A percentile compares a stretch with the other conserved stretches of the same genome.
phyloP scores from a whole-genome alignment of 352 stramenopile species.

The Pythium scleroteichum region DNA sequence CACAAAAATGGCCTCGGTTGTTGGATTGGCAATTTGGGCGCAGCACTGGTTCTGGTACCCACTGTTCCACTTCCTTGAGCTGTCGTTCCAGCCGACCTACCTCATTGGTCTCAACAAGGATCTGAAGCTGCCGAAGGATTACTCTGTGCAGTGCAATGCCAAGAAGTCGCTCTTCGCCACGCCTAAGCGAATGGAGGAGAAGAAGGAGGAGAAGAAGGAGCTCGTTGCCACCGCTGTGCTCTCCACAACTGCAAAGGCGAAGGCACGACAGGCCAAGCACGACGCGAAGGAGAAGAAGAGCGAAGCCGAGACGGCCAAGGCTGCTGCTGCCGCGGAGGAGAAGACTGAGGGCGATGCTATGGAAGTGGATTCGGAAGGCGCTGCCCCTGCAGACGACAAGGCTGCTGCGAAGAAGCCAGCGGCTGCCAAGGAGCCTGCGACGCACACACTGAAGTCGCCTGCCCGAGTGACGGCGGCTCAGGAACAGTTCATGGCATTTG shows the following conservation, averaged over 20 bases:
- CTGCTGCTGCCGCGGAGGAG: slow-evolving; percentile 34
- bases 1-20: slow-evolving; percentile 96
- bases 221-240: slow-evolving; percentile 96
- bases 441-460: slow-evolving; percentile 93
- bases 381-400: slow-evolving; percentile 26
- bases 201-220: slow-evolving; percentile 99
- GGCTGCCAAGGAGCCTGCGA: slow-evolving; percentile 90
- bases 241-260: slow-evolving; percentile 97
- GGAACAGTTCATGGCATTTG: slow-evolving; percentile 89
- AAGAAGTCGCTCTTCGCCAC: slow-evolving; percentile 97
- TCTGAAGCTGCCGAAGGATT: slow-evolving; percentile 96
- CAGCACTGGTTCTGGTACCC: slow-evolving; percentile 99
- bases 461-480: slow-evolving; percentile 93
- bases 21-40: slow-evolving; percentile 96
- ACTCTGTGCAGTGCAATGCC: slow-evolving; percentile 91
- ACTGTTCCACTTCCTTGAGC: slow-evolving; percentile 97
- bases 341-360: slow-evolving; percentile 55
- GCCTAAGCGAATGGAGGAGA: slow-evolving; percentile 97
- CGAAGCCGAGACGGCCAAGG: slow-evolving; percentile 32
- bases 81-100: slow-evolving; percentile 96
- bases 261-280: slow-evolving; percentile 92
- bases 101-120: slow-evolving; percentile 98
- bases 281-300: slow-evolving; percentile 82
- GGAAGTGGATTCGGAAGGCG: slow-evolving; percentile 69
- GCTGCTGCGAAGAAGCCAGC: slow-evolving; percentile 77